These are phyloP conservation scores for Populus davidiana DNA, from an alignment of 345 rosid species.

Conservation along the genomic window DNA sequence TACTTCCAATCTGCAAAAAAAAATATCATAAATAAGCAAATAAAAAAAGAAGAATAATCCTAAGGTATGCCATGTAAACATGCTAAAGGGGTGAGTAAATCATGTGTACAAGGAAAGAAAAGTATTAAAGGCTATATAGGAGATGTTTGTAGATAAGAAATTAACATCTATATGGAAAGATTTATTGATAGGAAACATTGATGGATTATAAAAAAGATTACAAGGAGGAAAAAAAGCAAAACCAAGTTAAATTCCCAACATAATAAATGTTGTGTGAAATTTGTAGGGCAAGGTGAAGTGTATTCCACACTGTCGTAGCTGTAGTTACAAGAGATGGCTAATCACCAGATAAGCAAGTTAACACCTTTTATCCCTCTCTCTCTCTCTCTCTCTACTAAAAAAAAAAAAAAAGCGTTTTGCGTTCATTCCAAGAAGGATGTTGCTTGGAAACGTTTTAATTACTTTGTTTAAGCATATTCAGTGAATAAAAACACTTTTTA, in stretches of 20 bases:
- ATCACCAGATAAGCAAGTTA: neutral
- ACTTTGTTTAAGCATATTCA: neutral
- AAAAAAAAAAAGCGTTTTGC: neutral
- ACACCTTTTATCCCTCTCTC: neutral
- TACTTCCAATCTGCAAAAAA: neutral
- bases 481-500: neutral
- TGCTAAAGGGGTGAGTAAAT: neutral
- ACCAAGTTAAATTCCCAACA: neutral
- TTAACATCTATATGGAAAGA: neutral
- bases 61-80: neutral
- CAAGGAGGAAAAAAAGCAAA: neutral
- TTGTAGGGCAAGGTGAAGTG: neutral
- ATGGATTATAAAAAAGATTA: neutral
- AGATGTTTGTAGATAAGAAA: too few relatives aligned
- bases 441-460: neutral
- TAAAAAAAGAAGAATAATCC: neutral
- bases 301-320: neutral
- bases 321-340: neutral
- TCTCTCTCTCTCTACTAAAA: neutral
- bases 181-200: neutral
- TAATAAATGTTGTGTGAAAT: conserved; percentile 3
- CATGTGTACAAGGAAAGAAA: neutral
- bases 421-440: neutral
- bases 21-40: neutral
- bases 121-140: neutral